These are phyloP conservation scores for Breynia disticha DNA, from an alignment of 441 rosid genomes.

Conservation along the genomic window DNA sequence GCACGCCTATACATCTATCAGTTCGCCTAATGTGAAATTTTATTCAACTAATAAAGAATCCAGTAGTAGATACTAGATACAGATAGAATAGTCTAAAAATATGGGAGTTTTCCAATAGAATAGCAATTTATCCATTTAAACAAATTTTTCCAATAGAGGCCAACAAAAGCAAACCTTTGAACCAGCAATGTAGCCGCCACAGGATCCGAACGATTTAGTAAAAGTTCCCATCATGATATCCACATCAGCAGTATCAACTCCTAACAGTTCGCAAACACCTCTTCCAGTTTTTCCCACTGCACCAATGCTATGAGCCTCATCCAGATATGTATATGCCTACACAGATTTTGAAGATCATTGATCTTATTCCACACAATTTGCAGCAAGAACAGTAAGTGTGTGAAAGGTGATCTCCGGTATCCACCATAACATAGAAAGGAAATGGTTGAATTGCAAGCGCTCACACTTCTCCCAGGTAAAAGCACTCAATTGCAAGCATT, in stretches of 20 bases:
- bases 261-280: constrained; percentile 88
- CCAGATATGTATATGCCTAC: constrained; percentile 68
- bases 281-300: constrained; percentile 85
- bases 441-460: too few relatives aligned
- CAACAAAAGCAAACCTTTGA: constrained; percentile 45
- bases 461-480: too few relatives aligned
- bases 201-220: constrained; percentile 83
- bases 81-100: neutral
- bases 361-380: too few relatives aligned
- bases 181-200: constrained; percentile 89
- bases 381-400: too few relatives aligned
- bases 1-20: neutral
- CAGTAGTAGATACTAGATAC: neutral
- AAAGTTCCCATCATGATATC: constrained; percentile 99
- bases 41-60: neutral
- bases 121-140: neutral
- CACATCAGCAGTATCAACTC: constrained; percentile 77
- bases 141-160: neutral
- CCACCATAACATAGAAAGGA: too few relatives aligned
- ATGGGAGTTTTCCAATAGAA: neutral
- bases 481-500: too few relatives aligned
- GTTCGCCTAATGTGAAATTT: neutral
- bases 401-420: too few relatives aligned
- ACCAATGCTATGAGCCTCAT: constrained; percentile 92
- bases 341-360: too few relatives aligned